Percentiles rank a stretch among this genome's conserved stretches.
These are phyloP conservation scores for Talinum fruticosum DNA, from an alignment of 148 eudicot genomes.

Conservation along the genomic window DNA sequence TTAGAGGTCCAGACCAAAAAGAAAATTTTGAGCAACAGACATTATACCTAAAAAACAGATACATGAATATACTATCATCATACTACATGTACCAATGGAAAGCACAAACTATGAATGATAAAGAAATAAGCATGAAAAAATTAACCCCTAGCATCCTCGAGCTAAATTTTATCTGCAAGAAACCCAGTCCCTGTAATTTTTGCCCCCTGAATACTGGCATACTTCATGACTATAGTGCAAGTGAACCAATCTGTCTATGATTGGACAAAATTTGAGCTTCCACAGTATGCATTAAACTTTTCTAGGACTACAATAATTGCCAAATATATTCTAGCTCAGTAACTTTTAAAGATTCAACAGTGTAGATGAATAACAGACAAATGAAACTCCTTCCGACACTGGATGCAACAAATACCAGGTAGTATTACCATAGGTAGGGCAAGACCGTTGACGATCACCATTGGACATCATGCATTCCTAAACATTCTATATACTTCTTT, in stretches of 20 bases:
- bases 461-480: neutral
- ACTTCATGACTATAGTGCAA: too few species aligned
- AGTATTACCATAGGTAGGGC: neutral
- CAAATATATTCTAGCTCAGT: neutral
- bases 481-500: neutral
- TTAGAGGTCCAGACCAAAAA: neutral
- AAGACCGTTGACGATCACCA: neutral
- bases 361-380: neutral
- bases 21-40: neutral
- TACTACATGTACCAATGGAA: neutral
- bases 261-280: too few species aligned
- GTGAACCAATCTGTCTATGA: too few species aligned
- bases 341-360: neutral
- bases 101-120: neutral
- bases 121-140: neutral
- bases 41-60: neutral
- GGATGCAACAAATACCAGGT: neutral
- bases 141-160: too few species aligned
- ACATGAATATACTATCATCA: neutral
- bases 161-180: too few species aligned
- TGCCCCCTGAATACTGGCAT: too few species aligned
- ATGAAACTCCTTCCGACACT: neutral
- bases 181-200: too few species aligned
- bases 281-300: too few species aligned
- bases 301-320: neutral